Conservation (phyloP, 495 filamentous ascomycete genomes). For the Staphylotrichum longicolle region DNA sequence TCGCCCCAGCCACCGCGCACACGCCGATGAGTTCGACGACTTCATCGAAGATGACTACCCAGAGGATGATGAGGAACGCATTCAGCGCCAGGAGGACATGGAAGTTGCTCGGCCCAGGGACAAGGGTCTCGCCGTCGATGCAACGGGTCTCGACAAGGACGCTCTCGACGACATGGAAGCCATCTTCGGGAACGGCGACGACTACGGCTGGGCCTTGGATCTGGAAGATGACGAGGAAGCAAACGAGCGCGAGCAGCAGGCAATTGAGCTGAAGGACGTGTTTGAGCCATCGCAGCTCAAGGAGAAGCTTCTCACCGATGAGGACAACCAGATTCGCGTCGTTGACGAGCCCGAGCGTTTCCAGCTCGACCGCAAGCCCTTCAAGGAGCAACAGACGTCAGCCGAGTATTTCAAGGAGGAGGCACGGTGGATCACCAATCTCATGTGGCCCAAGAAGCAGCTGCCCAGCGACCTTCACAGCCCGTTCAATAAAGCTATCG, state of each 20-base stretch:
- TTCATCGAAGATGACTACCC: constrained; percentile 97
- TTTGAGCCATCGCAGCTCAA: constrained; percentile 93
- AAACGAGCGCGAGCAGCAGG: constrained; percentile 61
- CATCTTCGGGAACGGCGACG: constrained; percentile 90
- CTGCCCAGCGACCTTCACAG: constrained; percentile 66
- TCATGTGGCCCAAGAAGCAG: constrained; percentile 80
- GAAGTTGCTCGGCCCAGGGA: constrained; percentile 75
- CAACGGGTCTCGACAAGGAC: constrained; percentile 80
- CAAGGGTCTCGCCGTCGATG: constrained; percentile 62
- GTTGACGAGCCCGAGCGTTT: constrained; percentile 91
- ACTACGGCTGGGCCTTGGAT: constrained; percentile 90
- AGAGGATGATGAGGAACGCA: constrained; percentile 76
- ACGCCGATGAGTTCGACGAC: constrained; percentile 85
- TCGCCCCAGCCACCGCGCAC: constrained; percentile 49
- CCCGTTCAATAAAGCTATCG: constrained; percentile 82
- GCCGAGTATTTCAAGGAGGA: constrained; percentile 86
- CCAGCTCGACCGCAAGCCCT: constrained; percentile 85
- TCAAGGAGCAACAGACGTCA: constrained; percentile 69
- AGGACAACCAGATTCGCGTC: constrained; percentile 83
- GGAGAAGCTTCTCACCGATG: constrained; percentile 92
- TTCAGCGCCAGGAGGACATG: constrained; percentile 75
- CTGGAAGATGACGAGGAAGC: constrained; percentile 78
- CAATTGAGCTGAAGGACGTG: constrained; percentile 91
- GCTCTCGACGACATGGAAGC: constrained; percentile 91
- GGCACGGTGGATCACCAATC: constrained; percentile 81